Evolutionary conservation across 2,329 filamentous ascomycete species (phyloP), one percentile per base, ranked within the genome.

Genomic region (Amauroascus niger): DNA sequence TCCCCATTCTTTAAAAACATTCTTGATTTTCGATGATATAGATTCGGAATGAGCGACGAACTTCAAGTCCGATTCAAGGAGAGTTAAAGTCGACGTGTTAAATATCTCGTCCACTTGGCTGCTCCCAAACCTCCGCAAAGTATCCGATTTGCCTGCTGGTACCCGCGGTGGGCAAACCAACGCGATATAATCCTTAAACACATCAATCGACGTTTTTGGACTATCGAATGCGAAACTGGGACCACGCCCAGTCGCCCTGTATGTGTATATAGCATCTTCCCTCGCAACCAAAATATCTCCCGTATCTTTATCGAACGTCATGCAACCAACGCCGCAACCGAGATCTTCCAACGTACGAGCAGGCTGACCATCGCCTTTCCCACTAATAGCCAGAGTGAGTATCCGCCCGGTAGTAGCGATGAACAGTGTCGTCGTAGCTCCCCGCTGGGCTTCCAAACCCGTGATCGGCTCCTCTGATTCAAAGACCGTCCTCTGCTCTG

Each of bases 381-480:
- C 89, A 8, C 88, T 87, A 58, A 97, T 88, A 2, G 87, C 81
- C 45, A 98, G 76, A 54, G 88, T 95, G 60, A 95, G 74, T 54
- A 98, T 88, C 43, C 88, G 82, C 28, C 83, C 86, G 0, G 90
- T 96, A 0, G 93, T 98, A 2, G 90, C 87, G 53, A 98, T 87
- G 67, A 95, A 97, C 0, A 98, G 76, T 0, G 86, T 91, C 1
- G 87, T 93, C 40, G 76, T 76, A 45, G 73, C 73, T 4, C 79
- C 78, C 62, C 78, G 76, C 44, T 81, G 74, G 57, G 95, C 85
- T 64, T 93, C 86, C 13, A 98, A 83, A 1, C 90, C 91, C 0
- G 93, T 98, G 8, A 98, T 83, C 0, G 93, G 94, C 67, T 98
- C 93, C 63, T 97, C 90, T 0, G 90, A 95, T 66, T 98, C 93